phyloP scores from a whole-genome alignment of 495 filamentous ascomycete species.

The Daldinia vernicosa region DNA sequence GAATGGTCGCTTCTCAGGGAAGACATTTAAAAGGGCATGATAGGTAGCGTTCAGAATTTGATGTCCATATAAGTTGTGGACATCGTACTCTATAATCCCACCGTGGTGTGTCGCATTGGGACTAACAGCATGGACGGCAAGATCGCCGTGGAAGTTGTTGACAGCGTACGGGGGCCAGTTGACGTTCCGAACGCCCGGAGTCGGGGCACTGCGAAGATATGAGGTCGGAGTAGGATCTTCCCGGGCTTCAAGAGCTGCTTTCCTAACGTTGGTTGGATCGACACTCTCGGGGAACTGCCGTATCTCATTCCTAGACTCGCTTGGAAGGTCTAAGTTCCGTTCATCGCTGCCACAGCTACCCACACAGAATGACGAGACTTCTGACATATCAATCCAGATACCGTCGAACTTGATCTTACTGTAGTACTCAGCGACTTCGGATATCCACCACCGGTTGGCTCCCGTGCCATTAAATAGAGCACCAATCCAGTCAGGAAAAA shows the following conservation, averaged over 20 bases:
- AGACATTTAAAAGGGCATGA: constrained; percentile 70
- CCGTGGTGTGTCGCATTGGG: constrained; percentile 82
- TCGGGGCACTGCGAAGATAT: constrained; percentile 72
- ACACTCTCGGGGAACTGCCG: constrained; percentile 77
- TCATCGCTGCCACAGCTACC: constrained; percentile 79
- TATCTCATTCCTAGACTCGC: constrained; percentile 67
- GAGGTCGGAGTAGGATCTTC: constrained; percentile 51
- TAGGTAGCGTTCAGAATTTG: constrained; percentile 84
- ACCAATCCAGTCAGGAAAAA: constrained; percentile 63
- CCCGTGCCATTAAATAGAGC: constrained; percentile 68
- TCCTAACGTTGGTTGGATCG: constrained; percentile 72
- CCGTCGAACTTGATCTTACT: constrained; percentile 77
- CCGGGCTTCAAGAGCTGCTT: constrained; percentile 56
- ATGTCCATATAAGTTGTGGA: constrained; percentile 80
- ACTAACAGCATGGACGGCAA: constrained; percentile 76
- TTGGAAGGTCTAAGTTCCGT: constrained; percentile 74
- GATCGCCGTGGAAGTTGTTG: constrained; percentile 80
- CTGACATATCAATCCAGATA: constrained; percentile 91
- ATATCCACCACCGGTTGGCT: constrained; percentile 73
- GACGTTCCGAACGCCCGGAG: constrained; percentile 74
- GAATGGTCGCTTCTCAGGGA: constrained; percentile 77
- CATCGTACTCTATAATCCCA: constrained; percentile 78
- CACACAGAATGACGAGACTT: constrained; percentile 82
- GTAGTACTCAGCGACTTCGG: constrained; percentile 69
- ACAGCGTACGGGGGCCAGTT: constrained; percentile 84